phyloP scores from a whole-genome alignment of 2,329 filamentous ascomycete genomes.

The Sclerotinia trifoliorum region DNA sequence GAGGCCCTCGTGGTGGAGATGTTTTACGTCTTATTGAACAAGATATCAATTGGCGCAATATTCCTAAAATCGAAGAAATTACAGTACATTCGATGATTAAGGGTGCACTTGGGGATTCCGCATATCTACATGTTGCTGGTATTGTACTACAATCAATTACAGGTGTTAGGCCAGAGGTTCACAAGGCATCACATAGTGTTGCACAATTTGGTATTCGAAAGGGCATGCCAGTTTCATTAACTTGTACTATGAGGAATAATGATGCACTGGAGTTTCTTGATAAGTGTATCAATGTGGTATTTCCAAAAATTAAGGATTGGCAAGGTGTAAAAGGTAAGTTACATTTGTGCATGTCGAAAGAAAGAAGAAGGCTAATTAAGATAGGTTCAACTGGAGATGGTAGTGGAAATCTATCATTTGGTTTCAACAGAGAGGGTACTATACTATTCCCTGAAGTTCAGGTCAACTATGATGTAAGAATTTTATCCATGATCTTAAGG shows the following conservation, averaged over 20 bases:
- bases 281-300: conserved; percentile 83
- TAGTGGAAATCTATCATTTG: conserved; percentile 83
- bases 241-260: conserved; percentile 73
- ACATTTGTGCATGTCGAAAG: not conserved
- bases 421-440: conserved; percentile 72
- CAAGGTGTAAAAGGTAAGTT: conserved; percentile 63
- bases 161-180: conserved; percentile 69
- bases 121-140: conserved; percentile 76
- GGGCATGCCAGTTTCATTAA: conserved; percentile 72
- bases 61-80: conserved; percentile 78
- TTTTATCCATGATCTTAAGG: not conserved
- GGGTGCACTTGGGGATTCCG: conserved; percentile 65
- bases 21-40: conserved; percentile 69
- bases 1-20: conserved; percentile 78
- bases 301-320: conserved; percentile 97
- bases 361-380: conserved; percentile 31
- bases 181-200: conserved; percentile 68
- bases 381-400: conserved; percentile 65
- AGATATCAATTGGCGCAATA: conserved; percentile 75
- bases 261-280: conserved; percentile 87
- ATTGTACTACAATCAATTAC: conserved; percentile 85
- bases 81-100: conserved; percentile 76
- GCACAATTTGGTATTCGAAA: conserved; percentile 71
- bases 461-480: conserved; percentile 86
- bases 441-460: conserved; percentile 91